Evolutionary conservation across 306 rosid genomes (phyloP).

Genomic region (Cucumis hystrix): DNA sequence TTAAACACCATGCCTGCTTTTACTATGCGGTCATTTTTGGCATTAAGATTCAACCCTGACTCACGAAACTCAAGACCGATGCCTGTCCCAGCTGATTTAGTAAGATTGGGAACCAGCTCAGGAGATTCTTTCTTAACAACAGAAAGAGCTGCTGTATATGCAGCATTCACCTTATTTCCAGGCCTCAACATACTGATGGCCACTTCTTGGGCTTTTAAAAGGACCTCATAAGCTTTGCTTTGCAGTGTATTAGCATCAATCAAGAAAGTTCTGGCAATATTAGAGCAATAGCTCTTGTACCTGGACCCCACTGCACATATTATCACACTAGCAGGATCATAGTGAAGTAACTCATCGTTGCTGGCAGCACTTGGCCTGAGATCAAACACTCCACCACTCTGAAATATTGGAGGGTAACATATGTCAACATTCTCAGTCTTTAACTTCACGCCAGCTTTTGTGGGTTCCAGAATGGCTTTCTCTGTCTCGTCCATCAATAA

Average conservation of each 20-base stretch:
- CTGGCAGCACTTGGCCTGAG: constrained; percentile 94
- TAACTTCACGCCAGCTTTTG: constrained; percentile 58
- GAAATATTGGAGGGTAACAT: constrained; percentile 88
- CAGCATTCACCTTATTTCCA: constrained; percentile 50
- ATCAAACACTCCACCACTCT: constrained; percentile 90
- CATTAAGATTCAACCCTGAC: constrained; percentile 74
- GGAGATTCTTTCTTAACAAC: constrained; percentile 75
- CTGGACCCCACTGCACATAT: constrained; percentile 89
- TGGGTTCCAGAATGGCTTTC: constrained; percentile 71
- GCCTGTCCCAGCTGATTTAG: constrained; percentile 89
- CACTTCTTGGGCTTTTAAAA: constrained; percentile 76
- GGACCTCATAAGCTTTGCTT: constrained; percentile 81
- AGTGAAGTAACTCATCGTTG: constrained; percentile 71
- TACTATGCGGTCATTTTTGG: constrained; percentile 59
- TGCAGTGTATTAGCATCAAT: constrained; percentile 78
- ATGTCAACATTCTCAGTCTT: constrained; percentile 86
- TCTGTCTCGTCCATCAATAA: constrained; percentile 87
- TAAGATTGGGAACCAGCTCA: constrained; percentile 49
- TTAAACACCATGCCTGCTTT: constrained; percentile 84
- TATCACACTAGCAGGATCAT: constrained; percentile 76
- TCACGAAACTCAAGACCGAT: constrained; percentile 95
- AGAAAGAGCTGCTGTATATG: constrained; percentile 68
- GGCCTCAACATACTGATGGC: constrained; percentile 59
- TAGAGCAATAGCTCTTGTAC: constrained; percentile 86
- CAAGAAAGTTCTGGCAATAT: constrained; percentile 74